Evolutionary conservation across 495 filamentous ascomycete genomes (phyloP).

Genomic region (Aspergillus campestris): DNA sequence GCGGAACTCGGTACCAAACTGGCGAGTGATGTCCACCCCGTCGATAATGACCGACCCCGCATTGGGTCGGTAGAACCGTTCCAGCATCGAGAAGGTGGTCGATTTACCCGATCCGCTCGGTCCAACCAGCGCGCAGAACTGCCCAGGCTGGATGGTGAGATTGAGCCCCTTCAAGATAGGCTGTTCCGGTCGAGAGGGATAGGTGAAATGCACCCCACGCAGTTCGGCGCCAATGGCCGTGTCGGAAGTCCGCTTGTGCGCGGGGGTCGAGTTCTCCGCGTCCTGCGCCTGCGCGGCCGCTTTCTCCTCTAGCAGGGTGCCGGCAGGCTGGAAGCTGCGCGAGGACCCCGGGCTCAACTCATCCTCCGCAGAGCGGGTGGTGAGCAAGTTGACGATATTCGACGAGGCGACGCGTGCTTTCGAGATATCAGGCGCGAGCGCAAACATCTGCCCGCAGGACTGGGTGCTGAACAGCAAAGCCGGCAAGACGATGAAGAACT

Average conservation of each 20-base stretch:
- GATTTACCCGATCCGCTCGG: constrained; percentile 54
- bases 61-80: constrained; percentile 47
- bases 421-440: constrained; percentile 53
- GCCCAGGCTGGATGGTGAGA: constrained; percentile 45
- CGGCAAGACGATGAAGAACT: constrained; percentile 60
- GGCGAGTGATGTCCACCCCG: constrained; percentile 29
- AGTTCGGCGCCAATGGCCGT: constrained; percentile 38
- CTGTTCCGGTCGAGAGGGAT: constrained; percentile 48
- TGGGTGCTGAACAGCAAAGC: constrained; percentile 52
- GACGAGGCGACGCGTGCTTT: constrained; percentile 36
- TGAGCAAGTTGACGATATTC: constrained; percentile 26
- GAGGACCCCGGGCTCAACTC: constrained; percentile 14
- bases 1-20: constrained; percentile 31
- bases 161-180: constrained; percentile 45
- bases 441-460: constrained; percentile 57
- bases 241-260: constrained; percentile 3
- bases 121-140: constrained; percentile 53
- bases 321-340: constrained; percentile 5
- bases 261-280: neutral
- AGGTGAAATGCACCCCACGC: constrained; percentile 47
- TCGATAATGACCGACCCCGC: constrained; percentile 33
- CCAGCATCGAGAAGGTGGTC: constrained; percentile 49
- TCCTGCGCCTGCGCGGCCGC: constrained; percentile 12
- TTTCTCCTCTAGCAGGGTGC: constrained; percentile 16
- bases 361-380: constrained; percentile 21